Percentiles rank a stretch among this genome's conserved stretches.
These are phyloP conservation scores for Komagataea norvegica DNA, from an alignment of 1,139 yeast species.

Conservation along the genomic window DNA sequence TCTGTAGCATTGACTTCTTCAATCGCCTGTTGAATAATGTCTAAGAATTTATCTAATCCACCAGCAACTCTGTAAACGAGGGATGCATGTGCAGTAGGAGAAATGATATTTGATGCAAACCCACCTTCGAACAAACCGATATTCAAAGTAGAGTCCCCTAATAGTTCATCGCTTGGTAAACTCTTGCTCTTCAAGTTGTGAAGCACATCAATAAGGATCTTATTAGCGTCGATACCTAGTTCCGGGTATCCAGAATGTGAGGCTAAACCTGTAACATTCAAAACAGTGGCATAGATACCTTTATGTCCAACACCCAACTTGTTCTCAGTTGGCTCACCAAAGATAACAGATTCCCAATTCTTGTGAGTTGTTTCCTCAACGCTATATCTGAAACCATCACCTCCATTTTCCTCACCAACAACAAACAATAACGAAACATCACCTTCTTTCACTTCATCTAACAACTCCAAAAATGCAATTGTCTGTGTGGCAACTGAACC, in stretches of 20 bases:
- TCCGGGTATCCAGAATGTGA: conserved; percentile 68
- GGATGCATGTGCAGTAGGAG: conserved; percentile 48
- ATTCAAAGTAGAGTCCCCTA: conserved; percentile 58
- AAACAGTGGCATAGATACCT: conserved; percentile 40
- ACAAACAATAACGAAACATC: conserved; percentile 56
- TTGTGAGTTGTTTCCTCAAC: conserved; percentile 38
- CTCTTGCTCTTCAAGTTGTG: conserved; percentile 30
- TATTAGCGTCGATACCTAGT: conserved; percentile 56
- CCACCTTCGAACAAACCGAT: conserved; percentile 54
- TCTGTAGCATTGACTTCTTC: conserved; percentile 19
- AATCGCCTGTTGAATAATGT: conserved; percentile 35
- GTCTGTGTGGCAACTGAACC: conserved; percentile 60
- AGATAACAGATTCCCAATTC: conserved; percentile 56
- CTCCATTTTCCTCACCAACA: conserved; percentile 62
- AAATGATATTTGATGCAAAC: conserved; percentile 55
- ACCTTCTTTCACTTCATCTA: conserved; percentile 34
- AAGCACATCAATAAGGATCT: conserved; percentile 48
- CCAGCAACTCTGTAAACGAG: conserved; percentile 50
- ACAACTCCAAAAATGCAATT: conserved; percentile 43
- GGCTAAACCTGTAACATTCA: conserved; percentile 50
- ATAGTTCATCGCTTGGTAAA: conserved; percentile 44
- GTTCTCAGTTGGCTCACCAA: conserved; percentile 70
- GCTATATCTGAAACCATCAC: conserved; percentile 47
- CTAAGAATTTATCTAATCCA: conserved; percentile 35
- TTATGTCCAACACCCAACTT: conserved; percentile 68